Base-by-base conservation (phyloP, 208 protist species). In the Trypanosoma scelopori region DNA sequence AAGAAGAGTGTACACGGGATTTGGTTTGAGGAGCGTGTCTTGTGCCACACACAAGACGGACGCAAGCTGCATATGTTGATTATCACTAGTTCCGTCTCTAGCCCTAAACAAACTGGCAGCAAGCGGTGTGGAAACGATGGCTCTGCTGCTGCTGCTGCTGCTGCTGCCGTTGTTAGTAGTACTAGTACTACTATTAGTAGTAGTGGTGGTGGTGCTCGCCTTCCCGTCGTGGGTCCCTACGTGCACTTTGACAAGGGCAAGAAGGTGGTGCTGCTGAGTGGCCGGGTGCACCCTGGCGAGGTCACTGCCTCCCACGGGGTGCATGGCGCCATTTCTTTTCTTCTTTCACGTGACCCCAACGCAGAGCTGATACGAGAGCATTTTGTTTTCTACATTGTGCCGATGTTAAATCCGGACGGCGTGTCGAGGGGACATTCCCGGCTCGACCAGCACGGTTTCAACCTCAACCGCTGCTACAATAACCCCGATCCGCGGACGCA, bases 381-480 rank as follows among this genome's bases (percentile, higher is more conserved):
- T 58, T 97, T 98, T 59, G 71, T 98, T 51, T 98, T 98, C 68
- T 94, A 85, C 52, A 84, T 97, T 71, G 81, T 97, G n/a, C 92
- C 89, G 18, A 94, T 93, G 87, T 62, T 98, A 43, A 98, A 98
- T 75, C 94, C 94, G 0, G 96, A 98, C 62, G 94, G 96, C 39
- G 91, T 98, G 45, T 79, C 78, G 20, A 81, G 89, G n/a, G 96
- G 96, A n/a, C 85, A 97, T 81, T 95, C 89, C 25, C 87, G 95
- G 16, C 73, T 93, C 11, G 96, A 98, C 59, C 84, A 91, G 55
- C 87, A 74, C 49, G 95, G 94, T 18, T 78, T 85, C 75, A 98
- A 98, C 75, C 76, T 98, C 41, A 98, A 98, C 71, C 89, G 96
- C 11, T 95, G 82, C 82, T 98, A 98, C 78, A 87, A 89, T 62